phyloP scores from a whole-genome alignment of 805 yeast genomes.

The Metschnikowia gruessii region DNA sequence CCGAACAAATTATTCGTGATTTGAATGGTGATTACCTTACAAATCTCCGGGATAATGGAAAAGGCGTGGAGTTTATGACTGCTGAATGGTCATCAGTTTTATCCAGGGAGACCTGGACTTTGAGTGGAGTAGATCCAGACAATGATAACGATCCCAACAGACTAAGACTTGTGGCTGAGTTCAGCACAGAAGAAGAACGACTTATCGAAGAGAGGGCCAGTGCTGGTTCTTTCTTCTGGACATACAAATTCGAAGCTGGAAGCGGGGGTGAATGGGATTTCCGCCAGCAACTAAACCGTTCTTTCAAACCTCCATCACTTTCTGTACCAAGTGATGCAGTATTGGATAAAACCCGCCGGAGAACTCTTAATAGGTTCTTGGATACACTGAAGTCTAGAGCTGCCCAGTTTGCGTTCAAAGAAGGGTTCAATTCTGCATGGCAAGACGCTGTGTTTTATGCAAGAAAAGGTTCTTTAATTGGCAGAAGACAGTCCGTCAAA shows the following conservation, averaged over 20 bases:
- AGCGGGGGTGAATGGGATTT: slow-evolving; percentile 98
- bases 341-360: slow-evolving; percentile 38
- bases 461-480: slow-evolving; percentile 64
- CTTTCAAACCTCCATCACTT: slow-evolving; percentile 23
- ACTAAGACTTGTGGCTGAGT: slow-evolving; percentile 51
- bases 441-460: slow-evolving; percentile 66
- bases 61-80: slow-evolving; percentile 64
- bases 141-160: slow-evolving; percentile 36
- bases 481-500: slow-evolving; percentile 58
- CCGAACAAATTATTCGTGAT: slow-evolving; percentile 59
- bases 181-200: slow-evolving; percentile 53
- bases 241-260: slow-evolving; percentile 80
- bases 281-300: slow-evolving; percentile 61
- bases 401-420: slow-evolving; percentile 71
- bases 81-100: slow-evolving; percentile 92
- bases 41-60: slow-evolving; percentile 41
- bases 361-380: slow-evolving; percentile 27
- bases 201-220: slow-evolving; percentile 46
- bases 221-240: slow-evolving; percentile 87
- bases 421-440: slow-evolving; percentile 77
- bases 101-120: slow-evolving; percentile 72
- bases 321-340: slow-evolving; percentile 40
- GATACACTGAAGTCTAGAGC: slow-evolving; percentile 39
- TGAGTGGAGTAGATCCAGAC: slow-evolving; percentile 28
- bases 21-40: slow-evolving; percentile 49